phyloP scores from a whole-genome alignment of 306 rosid species.

The Prunus armeniaca region DNA sequence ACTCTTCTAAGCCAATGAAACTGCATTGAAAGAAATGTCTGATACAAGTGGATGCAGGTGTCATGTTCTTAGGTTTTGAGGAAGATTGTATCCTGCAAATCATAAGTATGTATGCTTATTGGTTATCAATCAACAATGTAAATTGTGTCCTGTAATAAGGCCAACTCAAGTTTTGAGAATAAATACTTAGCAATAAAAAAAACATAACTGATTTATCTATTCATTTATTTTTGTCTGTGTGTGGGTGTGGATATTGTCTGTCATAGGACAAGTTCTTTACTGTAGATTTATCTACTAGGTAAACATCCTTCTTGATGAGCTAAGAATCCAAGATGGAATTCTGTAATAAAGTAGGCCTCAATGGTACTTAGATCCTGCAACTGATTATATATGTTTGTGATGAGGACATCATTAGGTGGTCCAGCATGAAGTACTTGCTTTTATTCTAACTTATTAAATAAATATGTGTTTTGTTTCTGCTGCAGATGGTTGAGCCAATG shows the following conservation, averaged over 20 bases:
- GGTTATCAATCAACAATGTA: background rate
- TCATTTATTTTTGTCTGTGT: too few relatives aligned
- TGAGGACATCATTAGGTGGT: background rate
- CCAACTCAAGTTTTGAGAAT: background rate
- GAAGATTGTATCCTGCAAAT: background rate
- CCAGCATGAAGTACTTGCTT: background rate
- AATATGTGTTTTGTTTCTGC: slow-evolving; percentile 16
- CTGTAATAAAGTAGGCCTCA: too few relatives aligned
- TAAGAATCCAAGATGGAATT: too few relatives aligned
- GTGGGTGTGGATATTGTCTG: background rate
- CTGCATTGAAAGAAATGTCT: background rate
- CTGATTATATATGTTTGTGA: background rate
- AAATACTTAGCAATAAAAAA: background rate
- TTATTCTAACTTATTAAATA: background rate
- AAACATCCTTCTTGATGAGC: too few relatives aligned
- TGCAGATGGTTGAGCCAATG: slow-evolving; percentile 95
- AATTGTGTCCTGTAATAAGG: background rate
- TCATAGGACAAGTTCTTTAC: background rate
- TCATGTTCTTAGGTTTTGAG: background rate
- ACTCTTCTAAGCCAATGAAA: background rate
- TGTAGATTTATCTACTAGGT: background rate
- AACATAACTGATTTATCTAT: background rate
- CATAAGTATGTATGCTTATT: background rate
- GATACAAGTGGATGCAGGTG: background rate
- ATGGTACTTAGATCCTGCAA: background rate